Conservation (phyloP, 2,329 filamentous ascomycete genomes). For the Apiospora hydei region DNA sequence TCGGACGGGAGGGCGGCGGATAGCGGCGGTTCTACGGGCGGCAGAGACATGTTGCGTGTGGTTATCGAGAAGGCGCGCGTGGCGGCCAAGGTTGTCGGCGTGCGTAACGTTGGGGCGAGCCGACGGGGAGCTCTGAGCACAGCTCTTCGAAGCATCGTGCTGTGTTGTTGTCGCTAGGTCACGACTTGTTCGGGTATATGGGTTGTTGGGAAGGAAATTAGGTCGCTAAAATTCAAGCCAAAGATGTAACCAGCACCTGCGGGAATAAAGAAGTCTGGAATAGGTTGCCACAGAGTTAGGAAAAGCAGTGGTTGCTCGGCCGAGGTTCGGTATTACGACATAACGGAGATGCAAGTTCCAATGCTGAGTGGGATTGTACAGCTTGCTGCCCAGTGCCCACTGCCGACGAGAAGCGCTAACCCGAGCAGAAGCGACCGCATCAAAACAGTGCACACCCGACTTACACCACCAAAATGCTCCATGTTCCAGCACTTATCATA, state of each 20-base stretch:
- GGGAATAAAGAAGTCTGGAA: neutral
- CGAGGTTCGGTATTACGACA: slow-evolving; percentile 18
- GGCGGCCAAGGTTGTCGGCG: slow-evolving; percentile 13
- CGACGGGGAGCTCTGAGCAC: slow-evolving; percentile 34
- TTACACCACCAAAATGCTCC: too few species aligned
- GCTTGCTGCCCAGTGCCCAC: too few species aligned
- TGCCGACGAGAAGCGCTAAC: slow-evolving; percentile 11
- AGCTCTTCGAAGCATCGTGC: slow-evolving; percentile 40
- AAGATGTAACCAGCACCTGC: neutral
- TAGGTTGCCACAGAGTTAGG: neutral
- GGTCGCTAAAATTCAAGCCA: neutral
- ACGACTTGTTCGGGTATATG: neutral
- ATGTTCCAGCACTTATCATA: too few species aligned
- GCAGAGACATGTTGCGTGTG: slow-evolving; percentile 59
- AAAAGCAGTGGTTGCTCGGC: neutral
- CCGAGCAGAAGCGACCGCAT: neutral
- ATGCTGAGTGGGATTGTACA: neutral
- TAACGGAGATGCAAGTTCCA: neutral
- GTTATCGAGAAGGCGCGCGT: slow-evolving; percentile 46
- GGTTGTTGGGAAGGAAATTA: neutral
- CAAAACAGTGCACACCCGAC: too few species aligned
- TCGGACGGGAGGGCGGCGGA: slow-evolving; percentile 71
- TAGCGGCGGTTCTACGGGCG: slow-evolving; percentile 66
- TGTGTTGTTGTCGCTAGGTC: too few species aligned
- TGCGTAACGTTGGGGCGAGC: slow-evolving; percentile 33